These are phyloP conservation scores for Kwoniella bestiolae DNA, from an alignment of 768 basidiomycete species.

Conservation along the genomic window DNA sequence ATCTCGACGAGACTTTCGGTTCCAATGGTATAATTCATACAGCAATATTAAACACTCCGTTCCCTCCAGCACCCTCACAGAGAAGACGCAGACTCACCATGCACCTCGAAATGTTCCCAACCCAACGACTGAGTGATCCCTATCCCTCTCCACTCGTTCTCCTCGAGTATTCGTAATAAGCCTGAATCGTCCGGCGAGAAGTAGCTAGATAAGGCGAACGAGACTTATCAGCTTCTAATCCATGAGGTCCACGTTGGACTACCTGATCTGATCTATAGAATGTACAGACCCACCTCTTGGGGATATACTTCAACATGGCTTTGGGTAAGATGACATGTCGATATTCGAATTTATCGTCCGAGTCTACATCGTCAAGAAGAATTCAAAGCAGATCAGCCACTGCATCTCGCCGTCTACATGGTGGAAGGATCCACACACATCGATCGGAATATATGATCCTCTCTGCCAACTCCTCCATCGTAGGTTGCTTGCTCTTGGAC, in stretches of 20 bases:
- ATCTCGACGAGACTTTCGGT: too few species aligned
- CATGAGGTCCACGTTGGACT: too few species aligned
- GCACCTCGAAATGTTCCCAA: conserved; percentile 98
- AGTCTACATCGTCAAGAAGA: conserved; percentile 58
- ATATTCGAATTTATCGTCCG: conserved; percentile 91
- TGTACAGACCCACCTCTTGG: conserved; percentile 62
- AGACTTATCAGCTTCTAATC: neutral
- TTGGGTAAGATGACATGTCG: conserved; percentile 93
- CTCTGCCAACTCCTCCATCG: conserved; percentile 55
- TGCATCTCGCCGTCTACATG: neutral
- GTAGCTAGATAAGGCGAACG: conserved; percentile 59
- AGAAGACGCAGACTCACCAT: conserved; percentile 70
- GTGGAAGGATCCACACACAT: conserved; percentile 35
- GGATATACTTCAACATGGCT: conserved; percentile 88
- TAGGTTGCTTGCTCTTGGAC: conserved; percentile 28
- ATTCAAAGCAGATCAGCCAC: neutral
- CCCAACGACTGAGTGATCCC: conserved; percentile 95
- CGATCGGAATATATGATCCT: conserved; percentile 57
- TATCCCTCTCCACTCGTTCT: conserved; percentile 93
- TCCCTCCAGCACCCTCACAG: too few species aligned
- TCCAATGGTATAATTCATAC: too few species aligned
- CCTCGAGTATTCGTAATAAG: conserved; percentile 76
- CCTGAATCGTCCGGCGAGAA: conserved; percentile 75
- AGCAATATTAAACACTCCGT: too few species aligned
- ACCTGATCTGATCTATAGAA: too few species aligned